Base-by-base conservation (phyloP, 805 yeast genomes). In the Candida michaelii region DNA sequence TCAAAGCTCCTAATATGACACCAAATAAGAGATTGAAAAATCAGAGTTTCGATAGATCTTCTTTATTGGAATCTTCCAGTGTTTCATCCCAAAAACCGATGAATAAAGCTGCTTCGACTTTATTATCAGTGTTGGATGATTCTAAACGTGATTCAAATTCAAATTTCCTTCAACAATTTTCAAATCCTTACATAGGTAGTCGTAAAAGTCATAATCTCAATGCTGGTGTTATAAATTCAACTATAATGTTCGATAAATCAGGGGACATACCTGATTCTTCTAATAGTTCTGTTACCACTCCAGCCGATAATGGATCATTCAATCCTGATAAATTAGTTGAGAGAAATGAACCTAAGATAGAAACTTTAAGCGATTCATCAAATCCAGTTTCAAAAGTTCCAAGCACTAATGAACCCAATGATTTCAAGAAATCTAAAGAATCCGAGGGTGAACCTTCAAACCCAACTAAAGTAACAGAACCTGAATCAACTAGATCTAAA, bases 41-140 rank as follows among this genome's bases (percentile, higher is more conserved):
- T 9, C 34, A 32, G 7, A 30, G 24, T n/a, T 24, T 30, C 12
- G 29, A 29, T 23, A 19, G 13, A 12, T 27, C 38, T 4, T 27
- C 38, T 4, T 19, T 32, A 31, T 13, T 34, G 29, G 46, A 43
- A 7, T 31, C 25, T n/a, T 38, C 42, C 2, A 19, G 17, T 7
- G 14, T 11, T 8, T n/a, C 37, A 10, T 32, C 30, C 2, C 40
- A 23, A n/a, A 49, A 43, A 27, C 49, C 50, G 10, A 40, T 44
- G 40, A 49, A 44, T 27, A 58, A 56, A 30, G 54, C 74, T 4
- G 74, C 75, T 3, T 60, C 59, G 27, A 55, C 71, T 2, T 59
- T 70, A 23, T 58, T 70, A 34, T 60, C 67, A 11, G 62, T 68
- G 32, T 55, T 70, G 31, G 74, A 69, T 46, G 65, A 60, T 7